Percentiles rank a stretch among this genome's conserved stretches.
Conservation (phyloP, 345 rosid species). For the Tarenaya hassleriana region DNA sequence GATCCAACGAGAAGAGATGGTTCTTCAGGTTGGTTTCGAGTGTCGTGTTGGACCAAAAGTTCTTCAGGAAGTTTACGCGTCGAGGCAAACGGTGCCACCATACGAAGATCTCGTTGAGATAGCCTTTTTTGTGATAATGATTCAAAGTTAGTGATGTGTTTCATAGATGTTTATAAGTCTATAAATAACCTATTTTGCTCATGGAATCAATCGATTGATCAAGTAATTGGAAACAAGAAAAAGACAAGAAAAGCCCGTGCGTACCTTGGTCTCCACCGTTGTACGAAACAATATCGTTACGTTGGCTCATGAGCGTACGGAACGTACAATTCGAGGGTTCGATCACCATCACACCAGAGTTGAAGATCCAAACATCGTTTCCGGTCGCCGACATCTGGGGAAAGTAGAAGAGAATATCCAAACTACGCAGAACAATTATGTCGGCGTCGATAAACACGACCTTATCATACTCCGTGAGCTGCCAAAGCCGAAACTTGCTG, state of each 20-base stretch:
- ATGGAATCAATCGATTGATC: no score
- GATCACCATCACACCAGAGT: constrained; percentile 89
- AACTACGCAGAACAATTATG: constrained; percentile 65
- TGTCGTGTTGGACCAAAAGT: constrained; percentile 81
- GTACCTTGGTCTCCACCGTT: constrained; percentile 91
- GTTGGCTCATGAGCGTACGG: constrained; percentile 47
- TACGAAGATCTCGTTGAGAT: constrained; percentile 70
- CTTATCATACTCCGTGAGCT: constrained; percentile 78
- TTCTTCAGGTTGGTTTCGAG: constrained; percentile 58
- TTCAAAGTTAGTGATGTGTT: no score
- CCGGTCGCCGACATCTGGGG: constrained; percentile 90
- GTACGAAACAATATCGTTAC: constrained; percentile 66
- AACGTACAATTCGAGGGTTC: constrained; percentile 97
- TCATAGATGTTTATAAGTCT: no score
- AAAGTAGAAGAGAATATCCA: constrained; percentile 71
- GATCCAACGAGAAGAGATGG: constrained; percentile 66
- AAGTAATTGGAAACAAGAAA: no score
- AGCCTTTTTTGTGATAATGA: constrained; percentile 12
- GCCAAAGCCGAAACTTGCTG: constrained; percentile 89
- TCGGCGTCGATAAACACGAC: constrained; percentile 85
- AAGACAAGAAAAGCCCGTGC: no score
- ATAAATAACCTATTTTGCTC: no score
- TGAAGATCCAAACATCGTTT: constrained; percentile 77
- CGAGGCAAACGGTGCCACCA: constrained; percentile 94
- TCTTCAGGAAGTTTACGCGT: constrained; percentile 73